These are phyloP conservation scores for Candida vartiovaarae DNA, from an alignment of 805 yeast genomes.

Conservation along the genomic window DNA sequence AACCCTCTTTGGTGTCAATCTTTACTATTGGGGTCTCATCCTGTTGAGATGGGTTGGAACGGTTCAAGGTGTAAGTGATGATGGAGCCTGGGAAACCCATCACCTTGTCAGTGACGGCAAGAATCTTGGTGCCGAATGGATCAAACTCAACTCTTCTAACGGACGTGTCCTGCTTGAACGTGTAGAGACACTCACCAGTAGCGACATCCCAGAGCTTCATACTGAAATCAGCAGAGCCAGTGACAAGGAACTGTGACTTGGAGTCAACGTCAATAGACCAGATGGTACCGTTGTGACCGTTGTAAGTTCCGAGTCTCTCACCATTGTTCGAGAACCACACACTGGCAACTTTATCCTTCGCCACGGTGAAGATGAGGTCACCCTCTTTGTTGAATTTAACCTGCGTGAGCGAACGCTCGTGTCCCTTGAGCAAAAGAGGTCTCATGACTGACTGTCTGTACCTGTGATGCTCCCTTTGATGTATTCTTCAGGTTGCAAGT, in stretches of 20 bases:
- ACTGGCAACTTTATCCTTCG: constrained; percentile 84
- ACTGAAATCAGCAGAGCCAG: constrained; percentile 88
- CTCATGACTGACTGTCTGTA: constrained; percentile 36
- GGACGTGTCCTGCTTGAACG: constrained; percentile 77
- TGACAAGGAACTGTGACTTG: constrained; percentile 60
- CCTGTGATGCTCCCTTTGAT: no score
- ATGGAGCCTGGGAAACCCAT: constrained; percentile 85
- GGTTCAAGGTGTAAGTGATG: constrained; percentile 54
- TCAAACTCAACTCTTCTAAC: constrained; percentile 85
- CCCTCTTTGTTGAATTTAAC: constrained; percentile 95
- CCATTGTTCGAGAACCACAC: constrained; percentile 96
- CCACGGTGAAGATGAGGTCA: constrained; percentile 83
- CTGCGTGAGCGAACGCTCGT: constrained; percentile 96
- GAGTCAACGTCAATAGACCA: constrained; percentile 88
- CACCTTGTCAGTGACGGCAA: constrained; percentile 82
- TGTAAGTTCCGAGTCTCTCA: constrained; percentile 90
- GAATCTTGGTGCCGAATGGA: constrained; percentile 59
- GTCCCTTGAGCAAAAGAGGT: constrained; percentile 78
- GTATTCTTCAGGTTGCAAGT: background rate
- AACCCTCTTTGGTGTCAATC: constrained; percentile 53
- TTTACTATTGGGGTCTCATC: constrained; percentile 47
- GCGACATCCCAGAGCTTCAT: constrained; percentile 79
- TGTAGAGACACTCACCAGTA: constrained; percentile 68
- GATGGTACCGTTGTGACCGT: constrained; percentile 87
- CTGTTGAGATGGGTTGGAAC: constrained; percentile 40